phyloP scores from a whole-genome alignment of 2,329 filamentous ascomycete species.

The Aspergillus bombycis region DNA sequence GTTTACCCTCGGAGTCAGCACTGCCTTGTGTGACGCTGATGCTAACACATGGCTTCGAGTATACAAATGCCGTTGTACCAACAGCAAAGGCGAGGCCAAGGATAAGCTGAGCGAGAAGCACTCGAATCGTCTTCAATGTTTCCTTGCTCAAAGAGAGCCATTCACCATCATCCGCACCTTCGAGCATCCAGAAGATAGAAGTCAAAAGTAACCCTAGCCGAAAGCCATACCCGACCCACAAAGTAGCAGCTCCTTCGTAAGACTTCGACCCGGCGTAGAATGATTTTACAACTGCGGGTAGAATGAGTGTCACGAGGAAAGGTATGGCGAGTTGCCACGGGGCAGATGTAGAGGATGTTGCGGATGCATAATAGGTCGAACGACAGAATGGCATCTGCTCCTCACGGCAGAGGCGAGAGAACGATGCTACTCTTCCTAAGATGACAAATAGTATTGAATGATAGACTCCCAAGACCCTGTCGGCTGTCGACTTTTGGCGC shows the following conservation, averaged over 20 bases:
- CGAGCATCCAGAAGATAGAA: constrained; percentile 83
- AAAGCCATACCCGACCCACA: constrained; percentile 82
- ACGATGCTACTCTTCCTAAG: constrained; percentile 77
- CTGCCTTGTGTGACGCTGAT: constrained; percentile 61
- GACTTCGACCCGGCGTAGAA: constrained; percentile 83
- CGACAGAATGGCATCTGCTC: constrained; percentile 98
- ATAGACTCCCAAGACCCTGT: constrained; percentile 76
- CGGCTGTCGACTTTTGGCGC: constrained; percentile 66
- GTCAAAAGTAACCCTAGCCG: constrained; percentile 74
- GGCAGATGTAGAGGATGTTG: constrained; percentile 88
- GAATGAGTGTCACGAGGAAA: constrained; percentile 68
- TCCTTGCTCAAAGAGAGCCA: constrained; percentile 71
- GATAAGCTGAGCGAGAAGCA: constrained; percentile 77
- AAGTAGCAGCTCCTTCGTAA: constrained; percentile 80
- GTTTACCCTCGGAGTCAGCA: constrained; percentile 47
- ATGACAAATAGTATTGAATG: constrained; percentile 83
- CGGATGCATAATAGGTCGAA: constrained; percentile 93
- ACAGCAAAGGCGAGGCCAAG: constrained; percentile 80
- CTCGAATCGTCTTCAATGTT: constrained; percentile 71
- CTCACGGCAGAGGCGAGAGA: constrained; percentile 91
- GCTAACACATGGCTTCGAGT: constrained; percentile 80
- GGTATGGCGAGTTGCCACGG: constrained; percentile 86
- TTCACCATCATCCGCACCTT: constrained; percentile 79
- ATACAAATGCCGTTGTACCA: constrained; percentile 81
- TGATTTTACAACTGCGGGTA: constrained; percentile 79